A percentile compares a stretch with the other conserved stretches of the same genome.
These are phyloP conservation scores for Bremia lactucae DNA, from an alignment of 352 stramenopile genomes.

Conservation along the genomic window DNA sequence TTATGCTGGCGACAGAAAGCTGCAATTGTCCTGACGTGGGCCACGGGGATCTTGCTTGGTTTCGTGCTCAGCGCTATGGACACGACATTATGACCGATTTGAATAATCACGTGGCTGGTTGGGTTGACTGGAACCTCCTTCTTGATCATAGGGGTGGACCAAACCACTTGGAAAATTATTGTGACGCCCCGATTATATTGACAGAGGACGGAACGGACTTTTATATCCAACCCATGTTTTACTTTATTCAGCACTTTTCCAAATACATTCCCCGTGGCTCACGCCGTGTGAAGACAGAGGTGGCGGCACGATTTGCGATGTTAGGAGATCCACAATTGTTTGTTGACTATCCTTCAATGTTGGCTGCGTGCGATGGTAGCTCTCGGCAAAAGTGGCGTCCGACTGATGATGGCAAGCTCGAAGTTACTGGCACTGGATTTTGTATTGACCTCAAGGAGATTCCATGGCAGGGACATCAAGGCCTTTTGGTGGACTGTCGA, in stretches of 20 bases:
- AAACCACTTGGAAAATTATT: slow-evolving; percentile 79
- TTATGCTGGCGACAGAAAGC: slow-evolving; percentile 67
- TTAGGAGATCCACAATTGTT: slow-evolving; percentile 57
- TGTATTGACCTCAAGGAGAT: slow-evolving; percentile 37
- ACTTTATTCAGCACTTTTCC: slow-evolving; percentile 87
- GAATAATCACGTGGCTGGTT: slow-evolving; percentile 81
- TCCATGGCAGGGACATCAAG: slow-evolving; percentile 37
- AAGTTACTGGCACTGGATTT: slow-evolving; percentile 39
- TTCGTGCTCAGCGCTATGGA: slow-evolving; percentile 76
- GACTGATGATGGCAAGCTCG: slow-evolving; percentile 51
- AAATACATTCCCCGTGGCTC: slow-evolving; percentile 77
- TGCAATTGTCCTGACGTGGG: slow-evolving; percentile 70
- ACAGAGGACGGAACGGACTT: slow-evolving; percentile 53
- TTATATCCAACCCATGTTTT: slow-evolving; percentile 83
- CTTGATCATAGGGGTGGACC: slow-evolving; percentile 81
- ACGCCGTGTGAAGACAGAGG: slow-evolving; percentile 44
- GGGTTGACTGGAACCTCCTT: slow-evolving; percentile 90
- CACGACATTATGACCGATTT: slow-evolving; percentile 88
- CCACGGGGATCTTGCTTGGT: slow-evolving; percentile 54
- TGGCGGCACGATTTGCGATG: slow-evolving; percentile 34
- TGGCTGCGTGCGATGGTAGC: slow-evolving; percentile 55
- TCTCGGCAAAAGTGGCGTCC: slow-evolving; percentile 45
- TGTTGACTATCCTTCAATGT: slow-evolving; percentile 42
- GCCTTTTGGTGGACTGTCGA: slow-evolving; percentile 49
- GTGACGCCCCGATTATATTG: slow-evolving; percentile 74